A percentile compares a stretch with the other conserved stretches of the same genome.
These are phyloP conservation scores for Naematelia aurantialba DNA, from an alignment of 768 basidiomycete species.

Conservation along the genomic window DNA sequence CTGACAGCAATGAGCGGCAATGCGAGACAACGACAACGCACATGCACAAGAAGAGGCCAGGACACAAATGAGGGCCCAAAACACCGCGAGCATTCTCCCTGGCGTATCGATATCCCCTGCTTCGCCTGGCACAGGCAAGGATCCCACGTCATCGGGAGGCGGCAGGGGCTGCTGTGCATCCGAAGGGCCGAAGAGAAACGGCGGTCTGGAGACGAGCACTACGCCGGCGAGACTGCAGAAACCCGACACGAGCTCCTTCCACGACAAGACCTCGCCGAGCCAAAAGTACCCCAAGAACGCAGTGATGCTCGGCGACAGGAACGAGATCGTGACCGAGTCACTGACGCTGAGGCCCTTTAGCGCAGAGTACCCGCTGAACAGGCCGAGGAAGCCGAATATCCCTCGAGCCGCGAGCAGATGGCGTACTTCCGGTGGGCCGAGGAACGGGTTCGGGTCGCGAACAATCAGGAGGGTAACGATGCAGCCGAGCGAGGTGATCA, in stretches of 20 bases:
- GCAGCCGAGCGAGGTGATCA: constrained; percentile 58
- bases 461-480: constrained; percentile 56
- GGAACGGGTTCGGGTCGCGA: constrained; percentile 59
- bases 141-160: constrained; percentile 4
- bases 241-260: constrained; percentile 61
- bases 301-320: constrained; percentile 66
- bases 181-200: constrained; percentile 62
- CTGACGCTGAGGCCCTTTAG: constrained; percentile 55
- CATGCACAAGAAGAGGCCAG: constrained; percentile 62
- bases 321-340: constrained; percentile 72
- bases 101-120: constrained; percentile 21
- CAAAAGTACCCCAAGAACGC: constrained; percentile 63
- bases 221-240: constrained; percentile 71
- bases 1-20: background rate
- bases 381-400: constrained; percentile 65
- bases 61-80: constrained; percentile 67
- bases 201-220: constrained; percentile 73
- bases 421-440: constrained; percentile 69
- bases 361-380: constrained; percentile 56
- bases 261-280: constrained; percentile 60
- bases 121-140: constrained; percentile 15
- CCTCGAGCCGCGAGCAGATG: constrained; percentile 60
- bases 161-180: too few species aligned
- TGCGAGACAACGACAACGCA: constrained; percentile 1
- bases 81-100: constrained; percentile 62